Evolutionary conservation across 345 rosid genomes (phyloP), one percentile per base, ranked within the genome.

Genomic region (Triadica sebifera): DNA sequence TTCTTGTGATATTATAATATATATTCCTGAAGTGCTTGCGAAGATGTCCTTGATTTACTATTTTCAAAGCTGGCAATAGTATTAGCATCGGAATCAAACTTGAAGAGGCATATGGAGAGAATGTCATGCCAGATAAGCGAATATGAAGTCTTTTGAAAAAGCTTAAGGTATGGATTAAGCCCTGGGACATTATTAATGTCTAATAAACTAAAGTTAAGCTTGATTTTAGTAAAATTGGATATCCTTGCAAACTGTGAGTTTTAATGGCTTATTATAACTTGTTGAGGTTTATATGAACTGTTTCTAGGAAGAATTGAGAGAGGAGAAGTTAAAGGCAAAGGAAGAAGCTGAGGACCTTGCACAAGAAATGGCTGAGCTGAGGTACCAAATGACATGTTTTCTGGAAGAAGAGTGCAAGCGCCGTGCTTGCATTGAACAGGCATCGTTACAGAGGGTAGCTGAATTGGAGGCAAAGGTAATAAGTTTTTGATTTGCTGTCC

Each of bases 321-420:
- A 84, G 74, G 93, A 92, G 79, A 92, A 87, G 78, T 80, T 86
- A 72, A 92, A 86, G 75, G 87, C 97, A 52, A 90, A 89, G 84
- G 98, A 94, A 81, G 98, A 94, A 82, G 86, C 97, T 1, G 97
- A 94, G 77, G 97, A 94, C 77, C 86, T 94, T 60, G 88, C 94
- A 24, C 97, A 94, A 83, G 97, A 92, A 86, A 94, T 92, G 97
- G 97, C 97, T 43, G 98, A 94, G 77, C 80, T 94, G 71, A 89
- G 98, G 85, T 90, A 94, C 70, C 87, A 90, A 79, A 89, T 92
- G 87, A 90, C 92, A 61, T 53, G 87, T 78, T 85, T 94, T 82
- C 87, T 94, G n/a, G 96, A 94, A 55, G 98, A 92, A 79, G 98
- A 94, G 81, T 77, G 89, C 76, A 94, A 86, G 67, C 92, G 97